Base-by-base conservation (phyloP, 495 filamentous ascomycete species). In the Chaetomium fimeti region DNA sequence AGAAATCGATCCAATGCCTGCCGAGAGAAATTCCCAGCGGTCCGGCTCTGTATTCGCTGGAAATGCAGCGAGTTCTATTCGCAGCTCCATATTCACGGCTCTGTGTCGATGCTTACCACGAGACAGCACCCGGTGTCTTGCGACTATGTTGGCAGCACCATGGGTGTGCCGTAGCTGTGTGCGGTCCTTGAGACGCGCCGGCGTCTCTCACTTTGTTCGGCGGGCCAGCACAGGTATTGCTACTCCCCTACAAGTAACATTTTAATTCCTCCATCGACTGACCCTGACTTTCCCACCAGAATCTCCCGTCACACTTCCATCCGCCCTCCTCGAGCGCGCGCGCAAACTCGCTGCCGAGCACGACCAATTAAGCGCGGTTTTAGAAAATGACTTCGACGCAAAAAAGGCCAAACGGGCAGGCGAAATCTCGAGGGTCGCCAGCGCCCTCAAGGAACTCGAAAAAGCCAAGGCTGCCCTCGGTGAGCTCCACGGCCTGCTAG, bases 401-500 rank as follows among this genome's bases (percentile, higher is more conserved):
- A 85, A 84, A 65, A 79, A 83, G 5, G 91, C 92, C 5, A 94
- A 90, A 77, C 85, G 89, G 65, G 78, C 87, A 3, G 92, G 93
- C 51, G 90, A 96, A 72, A 76, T 95, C 47, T 81, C 85, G 32
- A 76, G 80, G n/a, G 83, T 96, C 11, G 83, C 86, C 38, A 73
- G 77, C 27, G 88, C 90, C 1, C 72, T 97, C 64, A 85, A 83
- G 68, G 85, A 91, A 73, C 94, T 86, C 73, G 84, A 91, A 43
- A 74, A 79, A 12, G 82, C 87, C 3, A 81, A 78, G 16, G 76
- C 83, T n/a, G 82, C 81, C 2, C 77, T 85, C 47, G 63, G 66
- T 16, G 84, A 87, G 68, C 81, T 88, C 22, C 76, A 75, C 4
- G 69, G 74, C 18, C 76, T 88, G 38, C 71, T 85, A 5, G 68